These are phyloP conservation scores for Euphorbia lathyris DNA, from an alignment of 345 rosid species.

Conservation along the genomic window DNA sequence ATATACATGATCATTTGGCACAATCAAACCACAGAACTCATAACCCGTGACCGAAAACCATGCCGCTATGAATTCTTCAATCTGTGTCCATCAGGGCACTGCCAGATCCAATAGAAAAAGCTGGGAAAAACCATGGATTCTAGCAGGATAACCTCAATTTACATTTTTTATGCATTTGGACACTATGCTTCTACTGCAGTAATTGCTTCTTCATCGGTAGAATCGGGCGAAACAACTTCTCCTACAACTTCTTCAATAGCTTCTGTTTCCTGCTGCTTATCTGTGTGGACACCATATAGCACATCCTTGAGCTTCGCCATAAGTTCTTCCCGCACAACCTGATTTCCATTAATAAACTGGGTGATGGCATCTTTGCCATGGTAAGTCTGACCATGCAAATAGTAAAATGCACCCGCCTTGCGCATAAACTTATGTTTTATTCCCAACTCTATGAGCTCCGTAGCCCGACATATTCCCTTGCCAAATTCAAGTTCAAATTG, in stretches of 20 bases:
- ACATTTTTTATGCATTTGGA: not conserved
- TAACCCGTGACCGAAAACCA: not conserved
- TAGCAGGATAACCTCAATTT: slow-evolving; percentile 3
- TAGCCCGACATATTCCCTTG: slow-evolving; percentile 73
- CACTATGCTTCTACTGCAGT: slow-evolving; percentile 55
- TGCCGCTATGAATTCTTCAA: slow-evolving; percentile 1
- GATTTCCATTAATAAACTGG: slow-evolving; percentile 49
- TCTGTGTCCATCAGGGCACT: not conserved
- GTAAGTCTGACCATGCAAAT: slow-evolving; percentile 44
- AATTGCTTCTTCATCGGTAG: slow-evolving; percentile 69
- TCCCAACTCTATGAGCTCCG: slow-evolving; percentile 72
- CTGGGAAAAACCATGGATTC: slow-evolving; percentile 13
- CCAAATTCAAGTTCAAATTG: slow-evolving; percentile 93
- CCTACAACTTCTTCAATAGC: slow-evolving; percentile 28
- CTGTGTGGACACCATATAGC: slow-evolving; percentile 33
- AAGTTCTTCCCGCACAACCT: slow-evolving; percentile 55
- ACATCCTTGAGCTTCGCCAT: slow-evolving; percentile 56
- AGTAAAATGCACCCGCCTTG: slow-evolving; percentile 47
- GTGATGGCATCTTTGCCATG: slow-evolving; percentile 84
- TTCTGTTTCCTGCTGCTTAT: slow-evolving; percentile 30
- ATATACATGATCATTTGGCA: not conserved
- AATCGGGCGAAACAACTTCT: slow-evolving; percentile 41
- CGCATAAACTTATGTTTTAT: slow-evolving; percentile 67
- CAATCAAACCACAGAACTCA: slow-evolving; percentile 3
- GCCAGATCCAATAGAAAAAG: slow-evolving; percentile 9